Evolutionary conservation across 306 rosid species (phyloP), one percentile per base, ranked within the genome.

Genomic region (Cucurbita argyrosperma): DNA sequence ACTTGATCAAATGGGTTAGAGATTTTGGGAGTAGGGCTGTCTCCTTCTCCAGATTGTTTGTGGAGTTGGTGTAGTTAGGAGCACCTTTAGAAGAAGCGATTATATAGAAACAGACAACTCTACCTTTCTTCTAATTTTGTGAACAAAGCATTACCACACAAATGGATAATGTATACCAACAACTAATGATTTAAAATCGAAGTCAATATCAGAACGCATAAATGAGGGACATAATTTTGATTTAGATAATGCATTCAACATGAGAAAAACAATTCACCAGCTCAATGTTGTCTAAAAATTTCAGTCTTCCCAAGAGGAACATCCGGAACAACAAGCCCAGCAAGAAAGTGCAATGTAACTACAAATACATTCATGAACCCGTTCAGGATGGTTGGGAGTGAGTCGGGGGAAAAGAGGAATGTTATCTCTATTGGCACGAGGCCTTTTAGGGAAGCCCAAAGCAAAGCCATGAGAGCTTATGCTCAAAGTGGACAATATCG

Each of bases 311-410:
- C 98, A 60, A 90, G 80, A 54, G 98, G 97, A 77, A 94, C 97
- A 79, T 94, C 98, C 7, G 98, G 97, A 74, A 94, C 96, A 72
- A 94, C 96, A 74, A 94, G 92, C 71, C 98, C 98, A 89, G 77
- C 80, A 81, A 55, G 26, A 73, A 79, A 21, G 63, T 16, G 40
- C 47, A 38, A 46, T 15, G 67, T 52, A 21, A 56, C 15, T 42
- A 63, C 30, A 40, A 63, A 60, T n/a, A 14, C 7, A 56, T 61
- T 61, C 21, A 19, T 3, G 23, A 21, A 21, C 23, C 23, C 23
- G 23, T 21, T 21, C 23, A 21, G 23, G 23, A 21, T 21, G 1
- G 23, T 21, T 21, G 23, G 23, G 23, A 21, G 23, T 21, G 23
- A 21, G 23, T 21, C 23, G 0, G 23, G 23, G 1, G 1, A 21